These are phyloP conservation scores for Pythium phragmitis DNA, from an alignment of 352 stramenopile genomes.

Conservation along the genomic window DNA sequence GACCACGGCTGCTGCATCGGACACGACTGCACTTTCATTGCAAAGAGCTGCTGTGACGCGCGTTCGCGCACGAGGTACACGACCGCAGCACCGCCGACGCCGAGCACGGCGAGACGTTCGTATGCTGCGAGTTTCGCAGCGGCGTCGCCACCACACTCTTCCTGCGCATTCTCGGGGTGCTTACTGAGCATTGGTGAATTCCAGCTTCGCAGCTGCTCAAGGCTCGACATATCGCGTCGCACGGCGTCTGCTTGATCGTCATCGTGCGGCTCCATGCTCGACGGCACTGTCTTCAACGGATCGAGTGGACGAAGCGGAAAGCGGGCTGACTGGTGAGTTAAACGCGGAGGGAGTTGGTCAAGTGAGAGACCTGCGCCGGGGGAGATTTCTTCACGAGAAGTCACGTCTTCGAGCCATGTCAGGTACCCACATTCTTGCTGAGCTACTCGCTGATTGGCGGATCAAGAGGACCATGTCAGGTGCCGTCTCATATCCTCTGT, in stretches of 20 bases:
- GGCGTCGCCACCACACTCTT: not conserved
- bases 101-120: constrained; percentile 33
- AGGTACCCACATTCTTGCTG: constrained; percentile 2
- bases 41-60: constrained; percentile 19
- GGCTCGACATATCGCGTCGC: constrained; percentile 15
- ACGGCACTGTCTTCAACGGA: not conserved
- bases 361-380: too few species aligned
- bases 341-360: too few species aligned
- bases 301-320: not conserved
- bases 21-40: constrained; percentile 33
- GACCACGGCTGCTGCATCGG: constrained; percentile 20
- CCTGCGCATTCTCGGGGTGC: not conserved
- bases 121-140: constrained; percentile 20
- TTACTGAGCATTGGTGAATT: constrained; percentile 3
- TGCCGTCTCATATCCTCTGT: constrained; percentile 4
- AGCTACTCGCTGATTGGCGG: constrained; percentile 21
- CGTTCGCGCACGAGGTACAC: constrained; percentile 36
- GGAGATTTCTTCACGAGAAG: too few species aligned
- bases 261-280: not conserved
- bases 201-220: constrained; percentile 18
- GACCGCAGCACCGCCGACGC: constrained; percentile 28
- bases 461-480: not conserved
- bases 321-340: too few species aligned
- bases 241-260: not conserved
- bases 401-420: too few species aligned